These are phyloP conservation scores for Cyclocybe aegerita DNA, from an alignment of 768 basidiomycete genomes.

Conservation along the genomic window DNA sequence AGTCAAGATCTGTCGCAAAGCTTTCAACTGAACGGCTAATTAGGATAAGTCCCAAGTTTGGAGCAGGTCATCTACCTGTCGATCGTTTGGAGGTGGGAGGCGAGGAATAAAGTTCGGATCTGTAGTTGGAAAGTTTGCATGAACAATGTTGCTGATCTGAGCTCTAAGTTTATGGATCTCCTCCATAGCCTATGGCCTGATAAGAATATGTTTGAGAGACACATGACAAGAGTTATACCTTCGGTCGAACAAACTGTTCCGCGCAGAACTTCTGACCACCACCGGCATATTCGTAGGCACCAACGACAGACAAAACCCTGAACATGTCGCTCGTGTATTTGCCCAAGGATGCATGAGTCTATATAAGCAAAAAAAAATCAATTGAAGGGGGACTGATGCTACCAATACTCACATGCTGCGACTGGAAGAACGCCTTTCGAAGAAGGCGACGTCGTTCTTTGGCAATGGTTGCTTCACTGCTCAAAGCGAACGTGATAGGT, in stretches of 20 bases:
- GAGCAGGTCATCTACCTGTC: slow-evolving; percentile 52
- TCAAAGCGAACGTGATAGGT: slow-evolving; percentile 42
- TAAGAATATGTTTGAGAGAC: neutral
- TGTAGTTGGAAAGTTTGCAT: slow-evolving; percentile 67
- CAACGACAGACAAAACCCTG: slow-evolving; percentile 88
- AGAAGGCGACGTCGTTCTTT: slow-evolving; percentile 60
- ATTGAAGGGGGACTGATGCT: neutral
- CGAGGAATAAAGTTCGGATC: slow-evolving; percentile 62
- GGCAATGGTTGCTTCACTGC: slow-evolving; percentile 42
- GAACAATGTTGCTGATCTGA: slow-evolving; percentile 86
- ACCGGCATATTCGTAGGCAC: slow-evolving; percentile 92
- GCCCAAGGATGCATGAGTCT: slow-evolving; percentile 83
- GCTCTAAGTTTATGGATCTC: slow-evolving; percentile 94
- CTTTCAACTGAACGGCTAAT: slow-evolving; percentile 65
- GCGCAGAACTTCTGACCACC: slow-evolving; percentile 79
- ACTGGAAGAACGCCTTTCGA: slow-evolving; percentile 79
- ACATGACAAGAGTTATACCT: slow-evolving; percentile 47
- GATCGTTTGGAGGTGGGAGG: slow-evolving; percentile 72
- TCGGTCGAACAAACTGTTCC: slow-evolving; percentile 86
- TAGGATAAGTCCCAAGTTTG: neutral
- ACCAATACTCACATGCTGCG: slow-evolving; percentile 62
- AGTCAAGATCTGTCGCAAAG: slow-evolving; percentile 81
- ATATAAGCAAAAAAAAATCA: neutral
- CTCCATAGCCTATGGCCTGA: slow-evolving; percentile 82
- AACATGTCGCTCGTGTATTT: slow-evolving; percentile 82